phyloP scores from a whole-genome alignment of 208 protist species.

The Entamoeba histolytica region DNA sequence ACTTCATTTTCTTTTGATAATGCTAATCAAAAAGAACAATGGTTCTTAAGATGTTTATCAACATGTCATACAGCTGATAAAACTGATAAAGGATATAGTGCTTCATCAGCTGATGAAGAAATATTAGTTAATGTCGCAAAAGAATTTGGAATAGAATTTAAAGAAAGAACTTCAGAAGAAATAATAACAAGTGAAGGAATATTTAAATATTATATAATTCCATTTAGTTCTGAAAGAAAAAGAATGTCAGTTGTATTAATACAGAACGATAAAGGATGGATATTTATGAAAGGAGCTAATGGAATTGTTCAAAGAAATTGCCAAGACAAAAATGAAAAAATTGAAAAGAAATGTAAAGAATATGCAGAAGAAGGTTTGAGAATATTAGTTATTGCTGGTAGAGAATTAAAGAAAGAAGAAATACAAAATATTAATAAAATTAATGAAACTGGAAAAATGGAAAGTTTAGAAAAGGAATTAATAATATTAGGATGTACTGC shows the following conservation, averaged over 20 bases:
- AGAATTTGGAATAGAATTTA: background rate
- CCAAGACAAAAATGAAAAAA: background rate
- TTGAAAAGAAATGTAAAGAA: background rate
- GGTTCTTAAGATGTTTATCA: background rate
- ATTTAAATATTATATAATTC: conserved; percentile 43
- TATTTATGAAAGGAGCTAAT: too few species aligned
- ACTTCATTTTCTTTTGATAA: background rate
- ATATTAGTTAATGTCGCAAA: background rate
- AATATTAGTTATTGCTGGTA: background rate
- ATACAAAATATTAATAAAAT: background rate
- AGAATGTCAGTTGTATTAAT: background rate
- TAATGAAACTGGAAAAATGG: background rate
- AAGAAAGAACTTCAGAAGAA: conserved; percentile 12
- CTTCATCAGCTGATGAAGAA: background rate
- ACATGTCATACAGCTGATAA: background rate
- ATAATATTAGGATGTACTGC: conserved; percentile 21
- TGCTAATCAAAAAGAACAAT: background rate
- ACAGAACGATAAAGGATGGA: too few species aligned
- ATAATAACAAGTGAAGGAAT: conserved; percentile 36
- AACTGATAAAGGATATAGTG: background rate
- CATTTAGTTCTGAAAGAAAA: background rate
- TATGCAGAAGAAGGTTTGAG: background rate
- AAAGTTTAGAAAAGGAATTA: background rate
- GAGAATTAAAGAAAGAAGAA: background rate
- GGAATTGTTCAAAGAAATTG: background rate